Conservation (phyloP, 225 moss, liverwort and hornwort species). For the Polytrichum commune region DNA sequence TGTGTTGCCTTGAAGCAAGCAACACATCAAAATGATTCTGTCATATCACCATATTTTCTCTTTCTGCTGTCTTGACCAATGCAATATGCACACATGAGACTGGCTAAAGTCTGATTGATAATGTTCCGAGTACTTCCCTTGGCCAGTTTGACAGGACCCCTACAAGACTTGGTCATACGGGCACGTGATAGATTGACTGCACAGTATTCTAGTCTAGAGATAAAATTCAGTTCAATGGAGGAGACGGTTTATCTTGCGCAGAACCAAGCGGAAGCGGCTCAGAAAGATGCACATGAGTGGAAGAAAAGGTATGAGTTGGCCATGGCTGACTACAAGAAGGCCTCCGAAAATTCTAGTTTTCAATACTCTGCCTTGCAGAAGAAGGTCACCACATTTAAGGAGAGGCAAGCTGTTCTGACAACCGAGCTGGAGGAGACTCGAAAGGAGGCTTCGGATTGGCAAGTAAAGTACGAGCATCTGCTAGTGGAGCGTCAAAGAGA, state of each 20-base stretch:
- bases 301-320: slow-evolving; percentile 62
- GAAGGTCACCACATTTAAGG: slow-evolving; percentile 57
- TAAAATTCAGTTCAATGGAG: slow-evolving; percentile 53
- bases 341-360: slow-evolving; percentile 49
- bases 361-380: slow-evolving; percentile 60
- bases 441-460: slow-evolving; percentile 60
- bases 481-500: slow-evolving; percentile 41
- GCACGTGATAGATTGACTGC: slow-evolving; percentile 48
- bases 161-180: slow-evolving; percentile 71
- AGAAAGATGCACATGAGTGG: slow-evolving; percentile 67
- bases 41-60: too few relatives aligned
- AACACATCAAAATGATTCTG: too few relatives aligned
- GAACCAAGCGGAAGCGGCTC: slow-evolving; percentile 64
- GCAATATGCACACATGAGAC: too few relatives aligned
- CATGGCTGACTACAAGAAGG: slow-evolving; percentile 46
- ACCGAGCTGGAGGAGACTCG: slow-evolving; percentile 50
- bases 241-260: slow-evolving; percentile 64
- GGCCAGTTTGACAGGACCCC: slow-evolving; percentile 62
- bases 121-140: too few relatives aligned
- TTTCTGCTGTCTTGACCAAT: too few relatives aligned
- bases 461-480: slow-evolving; percentile 53
- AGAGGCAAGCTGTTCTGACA: slow-evolving; percentile 31
- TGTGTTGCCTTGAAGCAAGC: too few relatives aligned
- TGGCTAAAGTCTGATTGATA: too few relatives aligned
- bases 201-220: slow-evolving; percentile 57